phyloP scores from a whole-genome alignment of 495 filamentous ascomycete genomes.

The Eremomyces bilateralis region DNA sequence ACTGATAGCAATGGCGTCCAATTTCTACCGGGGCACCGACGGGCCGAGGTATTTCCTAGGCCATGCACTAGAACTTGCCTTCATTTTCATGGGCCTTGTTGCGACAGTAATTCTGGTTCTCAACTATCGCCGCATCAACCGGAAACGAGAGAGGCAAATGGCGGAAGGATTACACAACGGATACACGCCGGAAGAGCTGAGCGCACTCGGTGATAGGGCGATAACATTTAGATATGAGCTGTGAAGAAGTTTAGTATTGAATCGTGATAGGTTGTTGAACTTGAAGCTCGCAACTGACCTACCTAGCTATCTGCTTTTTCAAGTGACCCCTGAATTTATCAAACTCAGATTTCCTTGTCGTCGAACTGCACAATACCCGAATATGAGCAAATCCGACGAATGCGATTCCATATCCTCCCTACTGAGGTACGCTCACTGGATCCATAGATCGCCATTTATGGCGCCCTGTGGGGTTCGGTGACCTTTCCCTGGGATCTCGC shows the following conservation, averaged over 20 bases:
- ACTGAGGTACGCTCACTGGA: too few species aligned
- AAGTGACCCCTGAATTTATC: too few species aligned
- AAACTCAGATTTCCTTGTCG: too few species aligned
- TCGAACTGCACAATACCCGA: too few species aligned
- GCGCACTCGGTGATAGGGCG: constrained; percentile 38
- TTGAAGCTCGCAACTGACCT: too few species aligned
- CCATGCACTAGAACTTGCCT: constrained; percentile 45
- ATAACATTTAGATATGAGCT: constrained; percentile 41
- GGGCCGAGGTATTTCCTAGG: constrained; percentile 43
- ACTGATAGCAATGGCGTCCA: constrained; percentile 42
- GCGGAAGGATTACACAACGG: constrained; percentile 23
- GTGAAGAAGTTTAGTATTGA: constrained; percentile 8
- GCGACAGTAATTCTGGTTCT: constrained; percentile 32
- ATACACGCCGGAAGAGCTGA: constrained; percentile 31
- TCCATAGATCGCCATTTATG: too few species aligned
- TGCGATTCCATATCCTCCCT: too few species aligned
- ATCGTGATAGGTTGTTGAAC: too few species aligned
- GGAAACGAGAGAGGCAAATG: constrained; percentile 19
- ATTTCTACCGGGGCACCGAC: constrained; percentile 51
- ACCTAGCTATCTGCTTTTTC: too few species aligned
- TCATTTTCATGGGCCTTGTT: constrained; percentile 37
- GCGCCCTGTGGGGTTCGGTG: too few species aligned
- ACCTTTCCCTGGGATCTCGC: too few species aligned
- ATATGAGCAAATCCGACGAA: too few species aligned
- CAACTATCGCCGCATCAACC: constrained; percentile 39